Evolutionary conservation across 2,329 filamentous ascomycete species (phyloP).

Genomic region (Mycocentrospora acerina): DNA sequence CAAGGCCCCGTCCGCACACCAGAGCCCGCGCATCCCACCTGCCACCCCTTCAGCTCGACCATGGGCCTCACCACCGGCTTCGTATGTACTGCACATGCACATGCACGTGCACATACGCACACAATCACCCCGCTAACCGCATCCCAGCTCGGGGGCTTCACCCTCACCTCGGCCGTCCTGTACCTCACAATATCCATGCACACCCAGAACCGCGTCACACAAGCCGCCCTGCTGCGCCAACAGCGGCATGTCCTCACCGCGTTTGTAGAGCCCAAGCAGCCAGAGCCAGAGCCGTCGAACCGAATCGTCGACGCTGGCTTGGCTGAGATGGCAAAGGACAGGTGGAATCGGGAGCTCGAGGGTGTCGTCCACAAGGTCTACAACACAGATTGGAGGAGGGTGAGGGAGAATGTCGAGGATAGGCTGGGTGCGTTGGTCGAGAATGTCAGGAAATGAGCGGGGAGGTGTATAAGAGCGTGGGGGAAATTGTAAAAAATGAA

Average conservation of each 20-base stretch:
- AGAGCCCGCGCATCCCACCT: conserved; percentile 1
- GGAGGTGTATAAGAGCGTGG: conserved; percentile 22
- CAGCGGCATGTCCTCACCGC: conserved; percentile 47
- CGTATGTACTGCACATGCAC: too few relatives aligned
- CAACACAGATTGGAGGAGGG: conserved; percentile 48
- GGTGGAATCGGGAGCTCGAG: conserved; percentile 53
- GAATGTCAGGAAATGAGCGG: conserved; percentile 31
- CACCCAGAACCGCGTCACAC: conserved; percentile 49
- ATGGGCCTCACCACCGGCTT: conserved; percentile 58
- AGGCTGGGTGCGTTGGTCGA: conserved; percentile 37
- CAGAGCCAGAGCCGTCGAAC: conserved; percentile 40
- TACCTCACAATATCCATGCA: conserved; percentile 47
- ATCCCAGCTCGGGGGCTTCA: conserved; percentile 52
- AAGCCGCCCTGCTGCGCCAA: conserved; percentile 50
- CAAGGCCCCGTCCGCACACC: neutral
- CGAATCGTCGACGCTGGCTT: conserved; percentile 45
- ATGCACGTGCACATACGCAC: neutral
- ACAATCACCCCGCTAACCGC: conserved; percentile 4
- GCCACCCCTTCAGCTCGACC: conserved; percentile 5
- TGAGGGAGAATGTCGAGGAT: conserved; percentile 46
- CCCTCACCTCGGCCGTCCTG: conserved; percentile 49
- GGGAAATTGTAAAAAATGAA: neutral
- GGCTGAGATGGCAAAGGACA: conserved; percentile 51
- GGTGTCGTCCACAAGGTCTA: conserved; percentile 46
- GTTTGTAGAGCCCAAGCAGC: conserved; percentile 47